Evolutionary conservation across 768 basidiomycete genomes (phyloP), one percentile per base, ranked within the genome.

Genomic region (Mycena indigotica): DNA sequence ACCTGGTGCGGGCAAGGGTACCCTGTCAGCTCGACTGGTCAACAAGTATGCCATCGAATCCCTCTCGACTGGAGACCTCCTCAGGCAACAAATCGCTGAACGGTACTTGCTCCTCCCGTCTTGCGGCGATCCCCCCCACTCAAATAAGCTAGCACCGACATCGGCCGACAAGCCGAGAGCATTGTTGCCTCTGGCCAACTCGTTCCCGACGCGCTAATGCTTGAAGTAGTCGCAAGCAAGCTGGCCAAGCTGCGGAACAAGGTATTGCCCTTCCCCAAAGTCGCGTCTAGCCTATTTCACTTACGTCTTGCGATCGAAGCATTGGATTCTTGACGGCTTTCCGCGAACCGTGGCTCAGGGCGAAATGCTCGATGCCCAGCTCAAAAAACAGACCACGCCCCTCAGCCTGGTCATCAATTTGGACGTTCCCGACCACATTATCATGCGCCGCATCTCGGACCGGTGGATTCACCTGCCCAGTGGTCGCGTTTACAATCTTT

Each of bases 261-360:
- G 79, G 91, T 89, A 57, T 35, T 8, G 8, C 28, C 75, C 58
- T 50, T 45, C 35, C n/a, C 3, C 35, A n/a, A n/a, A 29, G 29
- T 15, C 41, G 21, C 46, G 5, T 19, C 40, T 23, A 44, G 40
- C 28, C 8, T 48, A 32, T 28, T 39, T 38, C 26, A 25, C 24
- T n/a, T 30, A 29, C 29, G 30, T 24, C 59, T 50, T n/a, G n/a
- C n/a, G n/a, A n/a, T n/a, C 55, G 6, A 59, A 94, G 90, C 87
- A 91, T 67, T 95, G 94, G 94, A 89, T 96, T 61, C 71, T 95
- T 41, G 95, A 96, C 63, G 95, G 95, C 26, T 95, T 96, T 67
- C 95, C 95, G 51, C 86, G 94, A 32, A 96, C 93, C 12, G 73
- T 93, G 2, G 84, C 80, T n/a, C 94, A 96, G 71, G 93, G 88